phyloP scores from a whole-genome alignment of 1,139 yeast species.

The Zygoascus sp. region DNA sequence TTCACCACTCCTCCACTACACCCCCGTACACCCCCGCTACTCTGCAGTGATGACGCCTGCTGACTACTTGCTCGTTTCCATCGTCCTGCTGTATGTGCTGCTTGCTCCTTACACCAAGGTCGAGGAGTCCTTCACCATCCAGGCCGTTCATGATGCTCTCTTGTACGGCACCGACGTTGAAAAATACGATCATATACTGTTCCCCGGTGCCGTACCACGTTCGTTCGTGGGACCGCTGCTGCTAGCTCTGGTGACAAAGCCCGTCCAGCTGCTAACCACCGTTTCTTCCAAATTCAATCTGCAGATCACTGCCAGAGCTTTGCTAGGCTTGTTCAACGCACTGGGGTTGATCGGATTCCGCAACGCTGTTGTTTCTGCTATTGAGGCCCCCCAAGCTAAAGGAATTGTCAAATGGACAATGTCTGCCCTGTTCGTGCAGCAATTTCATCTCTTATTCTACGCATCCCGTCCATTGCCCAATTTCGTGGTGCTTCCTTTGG shows the following conservation, averaged over 20 bases:
- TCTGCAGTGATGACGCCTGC: not conserved
- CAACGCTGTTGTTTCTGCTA: conserved; percentile 17
- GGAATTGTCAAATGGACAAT: conserved; percentile 46
- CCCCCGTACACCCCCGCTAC: not conserved
- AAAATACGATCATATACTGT: conserved; percentile 64
- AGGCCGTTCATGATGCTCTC: conserved; percentile 81
- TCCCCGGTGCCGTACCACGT: conserved; percentile 89
- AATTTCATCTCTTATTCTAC: conserved; percentile 77
- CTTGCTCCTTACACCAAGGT: conserved; percentile 84
- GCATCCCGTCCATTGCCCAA: conserved; percentile 82
- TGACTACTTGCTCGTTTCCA: conserved; percentile 1
- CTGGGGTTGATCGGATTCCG: conserved; percentile 29
- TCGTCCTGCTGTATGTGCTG: conserved; percentile 37
- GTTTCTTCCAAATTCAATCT: conserved; percentile 30
- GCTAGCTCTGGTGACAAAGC: conserved; percentile 44
- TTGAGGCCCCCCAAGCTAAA: conserved; percentile 11
- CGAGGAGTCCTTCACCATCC: conserved; percentile 89
- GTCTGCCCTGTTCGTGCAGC: conserved; percentile 49
- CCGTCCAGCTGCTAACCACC: conserved; percentile 31
- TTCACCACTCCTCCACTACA: not conserved
- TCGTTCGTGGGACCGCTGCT: conserved; percentile 73
- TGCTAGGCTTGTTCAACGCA: conserved; percentile 34
- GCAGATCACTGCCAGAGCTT: conserved; percentile 40
- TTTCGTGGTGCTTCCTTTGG: conserved; percentile 75
- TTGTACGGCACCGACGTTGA: conserved; percentile 49